Evolutionary conservation across 1,284 basidiomycete species (phyloP).

Genomic region (Naganishia cerealis): DNA sequence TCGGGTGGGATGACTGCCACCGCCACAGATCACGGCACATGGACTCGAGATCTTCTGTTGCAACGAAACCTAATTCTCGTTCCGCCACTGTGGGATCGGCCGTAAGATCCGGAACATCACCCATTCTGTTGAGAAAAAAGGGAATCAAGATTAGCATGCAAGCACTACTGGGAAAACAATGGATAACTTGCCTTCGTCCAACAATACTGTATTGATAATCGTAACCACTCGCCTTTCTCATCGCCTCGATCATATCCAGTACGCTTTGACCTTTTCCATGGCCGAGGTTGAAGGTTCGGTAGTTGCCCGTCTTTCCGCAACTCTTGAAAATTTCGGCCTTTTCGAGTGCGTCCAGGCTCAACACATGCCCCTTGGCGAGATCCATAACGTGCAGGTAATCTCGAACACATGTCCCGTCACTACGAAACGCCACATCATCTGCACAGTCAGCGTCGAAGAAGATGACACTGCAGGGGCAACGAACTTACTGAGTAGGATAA

Average conservation of each 20-base stretch:
- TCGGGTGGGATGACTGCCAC: conserved; percentile 34
- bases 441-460: background rate
- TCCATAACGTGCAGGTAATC: conserved; percentile 98
- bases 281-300: conserved; percentile 94
- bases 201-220: conserved; percentile 87
- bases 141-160: conserved; percentile 5
- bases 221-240: conserved; percentile 86
- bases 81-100: conserved; percentile 89
- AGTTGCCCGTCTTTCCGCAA: conserved; percentile 58
- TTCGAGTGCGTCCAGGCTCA: conserved; percentile 76
- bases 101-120: conserved; percentile 95
- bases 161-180: conserved; percentile 3
- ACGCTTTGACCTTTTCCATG: conserved; percentile 91
- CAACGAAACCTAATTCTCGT: conserved; percentile 91
- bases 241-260: conserved; percentile 90
- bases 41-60: conserved; percentile 72
- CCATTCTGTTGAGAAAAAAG: conserved; percentile 61
- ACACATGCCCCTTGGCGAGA: conserved; percentile 86
- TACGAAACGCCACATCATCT: conserved; percentile 7
- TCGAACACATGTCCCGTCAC: conserved; percentile 93
- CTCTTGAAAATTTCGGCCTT: conserved; percentile 49
- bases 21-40: conserved; percentile 65
- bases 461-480: background rate
- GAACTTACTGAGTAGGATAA: conserved; percentile 82
- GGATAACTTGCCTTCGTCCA: conserved; percentile 70